Evolutionary conservation across 2,329 filamentous ascomycete genomes (phyloP).

Genomic region (Ascocoryne sarcoides): DNA sequence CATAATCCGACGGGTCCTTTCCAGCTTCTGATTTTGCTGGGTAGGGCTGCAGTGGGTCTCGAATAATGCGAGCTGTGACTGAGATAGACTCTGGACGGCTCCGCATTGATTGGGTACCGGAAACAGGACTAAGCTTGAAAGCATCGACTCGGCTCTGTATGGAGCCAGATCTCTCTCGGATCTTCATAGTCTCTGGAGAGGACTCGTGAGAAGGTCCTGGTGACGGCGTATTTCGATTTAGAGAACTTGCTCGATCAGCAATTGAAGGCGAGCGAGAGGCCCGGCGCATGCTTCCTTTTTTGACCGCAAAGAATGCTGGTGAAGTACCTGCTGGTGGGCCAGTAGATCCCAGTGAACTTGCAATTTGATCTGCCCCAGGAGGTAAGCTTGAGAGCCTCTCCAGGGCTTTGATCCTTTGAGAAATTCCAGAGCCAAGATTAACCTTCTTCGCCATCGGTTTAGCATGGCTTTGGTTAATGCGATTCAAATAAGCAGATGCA

Average conservation of each 20-base stretch:
- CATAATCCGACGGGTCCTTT: slow-evolving; percentile 34
- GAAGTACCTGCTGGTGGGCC: slow-evolving; percentile 33
- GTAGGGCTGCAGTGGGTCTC: slow-evolving; percentile 45
- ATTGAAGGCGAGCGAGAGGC: slow-evolving; percentile 30
- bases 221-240: slow-evolving; percentile 28
- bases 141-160: slow-evolving; percentile 21
- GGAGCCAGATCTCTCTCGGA: slow-evolving; percentile 25
- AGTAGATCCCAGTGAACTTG: slow-evolving; percentile 4
- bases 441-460: slow-evolving; percentile 59
- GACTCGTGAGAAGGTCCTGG: slow-evolving; percentile 36
- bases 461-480: slow-evolving; percentile 41
- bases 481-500: slow-evolving; percentile 48
- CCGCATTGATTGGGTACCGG: slow-evolving; percentile 28
- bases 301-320: slow-evolving; percentile 52
- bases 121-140: slow-evolving; percentile 15
- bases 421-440: slow-evolving; percentile 83
- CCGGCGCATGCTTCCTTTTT: slow-evolving; percentile 32
- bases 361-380: slow-evolving; percentile 29
- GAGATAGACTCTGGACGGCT: slow-evolving; percentile 69
- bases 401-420: slow-evolving; percentile 86
- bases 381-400: slow-evolving; percentile 59
- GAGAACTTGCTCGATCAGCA: slow-evolving; percentile 30
- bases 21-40: slow-evolving; percentile 35
- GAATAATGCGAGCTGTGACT: slow-evolving; percentile 75
- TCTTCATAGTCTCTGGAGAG: slow-evolving; percentile 35